A percentile compares a stretch with the other conserved stretches of the same genome.
These are phyloP conservation scores for Stipa capillata DNA, from an alignment of 176 grass and related monocot species.

Conservation along the genomic window DNA sequence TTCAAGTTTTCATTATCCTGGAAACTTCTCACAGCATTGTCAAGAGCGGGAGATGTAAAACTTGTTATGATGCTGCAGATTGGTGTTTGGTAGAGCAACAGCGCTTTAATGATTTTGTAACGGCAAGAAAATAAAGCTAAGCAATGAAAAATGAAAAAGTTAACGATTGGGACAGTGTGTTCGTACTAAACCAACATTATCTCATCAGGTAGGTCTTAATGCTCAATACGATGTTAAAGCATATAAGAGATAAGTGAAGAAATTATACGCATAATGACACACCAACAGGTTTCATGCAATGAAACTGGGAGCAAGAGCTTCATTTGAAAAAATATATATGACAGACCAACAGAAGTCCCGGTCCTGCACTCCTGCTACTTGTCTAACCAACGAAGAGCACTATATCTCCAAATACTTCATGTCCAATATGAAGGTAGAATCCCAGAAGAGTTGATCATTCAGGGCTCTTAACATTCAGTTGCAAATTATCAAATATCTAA, in stretches of 20 bases:
- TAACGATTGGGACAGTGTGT: neutral
- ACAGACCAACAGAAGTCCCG: neutral
- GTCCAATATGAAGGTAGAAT: neutral
- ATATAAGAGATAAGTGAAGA: neutral
- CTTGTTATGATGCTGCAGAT: neutral
- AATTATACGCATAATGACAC: neutral
- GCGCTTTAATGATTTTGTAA: neutral
- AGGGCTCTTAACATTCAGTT: neutral
- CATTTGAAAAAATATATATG: no score
- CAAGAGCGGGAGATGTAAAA: slow-evolving; percentile 29
- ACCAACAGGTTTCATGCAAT: no score
- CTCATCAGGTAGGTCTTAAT: neutral
- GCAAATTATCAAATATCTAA: neutral
- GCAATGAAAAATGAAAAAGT: neutral
- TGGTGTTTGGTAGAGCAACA: neutral
- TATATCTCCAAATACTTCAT: neutral
- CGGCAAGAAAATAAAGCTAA: neutral
- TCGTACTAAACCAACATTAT: neutral
- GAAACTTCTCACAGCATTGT: slow-evolving; percentile 53
- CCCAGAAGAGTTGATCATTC: neutral
- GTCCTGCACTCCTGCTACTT: neutral
- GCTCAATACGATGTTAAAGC: neutral
- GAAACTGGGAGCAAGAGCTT: no score
- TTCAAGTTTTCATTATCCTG: slow-evolving; percentile 77
- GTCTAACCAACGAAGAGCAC: neutral